Evolutionary conservation across 495 filamentous ascomycete genomes (phyloP), one percentile per base, ranked within the genome.

Genomic region (Friedmanniomyces endolithicus): DNA sequence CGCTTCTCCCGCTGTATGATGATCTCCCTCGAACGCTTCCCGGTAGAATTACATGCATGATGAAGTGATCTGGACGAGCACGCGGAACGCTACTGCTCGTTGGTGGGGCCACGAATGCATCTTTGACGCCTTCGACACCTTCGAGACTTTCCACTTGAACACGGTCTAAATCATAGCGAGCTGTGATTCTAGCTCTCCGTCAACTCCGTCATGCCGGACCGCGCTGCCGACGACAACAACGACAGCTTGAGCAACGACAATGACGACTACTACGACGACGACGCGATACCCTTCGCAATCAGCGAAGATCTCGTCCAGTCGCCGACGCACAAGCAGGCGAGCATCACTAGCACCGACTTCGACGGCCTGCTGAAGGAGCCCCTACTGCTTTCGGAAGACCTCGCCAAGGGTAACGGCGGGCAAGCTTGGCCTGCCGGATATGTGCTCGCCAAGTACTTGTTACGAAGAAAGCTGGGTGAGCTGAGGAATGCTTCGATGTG

Each of bases 341-440:
- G 75, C 16, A 81, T 78, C 29, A 82, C 77, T 2, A 68, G 68
- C 19, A 69, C 87, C 27, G 76, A 82, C 43, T 94, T 98, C 59
- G 78, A 83, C 40, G 85, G 86, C 14, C 77, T 92, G 23, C 74
- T 96, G 27, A 25, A 56, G 7, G 63, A 74, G 25, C 84, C 87
- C 8, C 71, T 98, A 37, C 73, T 78, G 49, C 78, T 97, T 12
- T 84, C 86, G 61, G 87, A 95, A 66, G 87, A 97, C 63, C 74
- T 94, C 14, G 78, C 75, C 50, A 78, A 86, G 62, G 90, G 90
- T 61, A 96, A 90, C 67, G 92, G 92, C 16, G 92, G 92, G 1
- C 84, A 88, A 64, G 72, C 94, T 14, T 97, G 92, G 92, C 92
- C 90, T 0, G 92, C 92, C 1, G 92, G 92, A 11, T 85, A 89